Base-by-base conservation (phyloP, 2,329 filamentous ascomycete species). In the Penicillium occitanis region DNA sequence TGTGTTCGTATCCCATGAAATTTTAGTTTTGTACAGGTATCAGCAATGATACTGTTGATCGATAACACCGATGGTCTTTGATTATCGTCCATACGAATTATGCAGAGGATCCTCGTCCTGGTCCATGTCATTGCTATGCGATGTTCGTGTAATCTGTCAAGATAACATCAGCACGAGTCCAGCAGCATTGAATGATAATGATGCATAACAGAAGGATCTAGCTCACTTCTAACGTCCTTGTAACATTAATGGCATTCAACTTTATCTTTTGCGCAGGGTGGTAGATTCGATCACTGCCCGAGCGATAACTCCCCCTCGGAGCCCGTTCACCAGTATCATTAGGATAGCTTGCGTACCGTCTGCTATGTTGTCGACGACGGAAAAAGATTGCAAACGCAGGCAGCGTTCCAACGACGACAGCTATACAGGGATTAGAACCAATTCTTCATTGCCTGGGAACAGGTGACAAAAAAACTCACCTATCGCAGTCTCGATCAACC, bases 401-500 rank as follows among this genome's bases (percentile, higher is more conserved):
- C 59, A 57, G 66, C 60, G 59, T 70, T 22, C 70, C 71, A 37
- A 71, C 71, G 33, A 72, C 69, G 14, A 72, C 70, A 7, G 71
- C 71, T 72, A 59, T 2, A 28, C 2, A 48, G 6, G 7, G 5
- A n/a, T 48, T 50, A 40, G 37, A 55, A 30, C 19, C 7, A 37
- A 14, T 17, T 3, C 48, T 59, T 11, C 17, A 33, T 19, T 17
- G 2, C 1, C n/a, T 11, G 17, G 60, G 13, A 51, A 44, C 22
- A 63, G 13, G 2, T 17, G 48, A 10, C 5, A 25, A 57, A 8
- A 6, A 22, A 14, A 53, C 65, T 44, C 72, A 78, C 77, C 76
- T 59, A 77, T 76, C 30, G 76, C 71, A 10, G 71, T 70, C 67
- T 79, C 77, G 37, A 78, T 73, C 11, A 75, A 73, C 7, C 73